These are phyloP conservation scores for Arachis monticola DNA, from an alignment of 331 rosid genomes.

Conservation along the genomic window DNA sequence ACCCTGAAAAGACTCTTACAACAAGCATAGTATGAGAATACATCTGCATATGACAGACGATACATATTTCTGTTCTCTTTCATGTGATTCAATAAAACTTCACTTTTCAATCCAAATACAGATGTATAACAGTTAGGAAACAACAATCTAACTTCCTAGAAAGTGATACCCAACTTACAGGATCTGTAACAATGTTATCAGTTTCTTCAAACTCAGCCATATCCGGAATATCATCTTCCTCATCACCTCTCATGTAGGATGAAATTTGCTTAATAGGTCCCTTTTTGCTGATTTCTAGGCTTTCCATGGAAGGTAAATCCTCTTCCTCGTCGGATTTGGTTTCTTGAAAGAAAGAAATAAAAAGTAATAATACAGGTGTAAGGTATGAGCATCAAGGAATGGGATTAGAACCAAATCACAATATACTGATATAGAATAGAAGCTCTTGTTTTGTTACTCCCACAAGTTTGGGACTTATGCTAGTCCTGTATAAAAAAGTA, in stretches of 20 bases:
- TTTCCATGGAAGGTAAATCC: slow-evolving; percentile 84
- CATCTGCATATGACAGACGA: not conserved
- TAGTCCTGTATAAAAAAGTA: too few species aligned
- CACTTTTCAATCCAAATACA: not conserved
- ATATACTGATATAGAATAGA: not conserved
- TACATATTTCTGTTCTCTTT: not conserved
- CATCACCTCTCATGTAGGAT: slow-evolving; percentile 68
- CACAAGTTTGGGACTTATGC: too few species aligned
- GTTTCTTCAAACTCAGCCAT: slow-evolving; percentile 82
- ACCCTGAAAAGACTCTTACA: not conserved
- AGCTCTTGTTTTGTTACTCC: too few species aligned
- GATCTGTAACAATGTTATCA: slow-evolving; percentile 75
- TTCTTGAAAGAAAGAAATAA: slow-evolving; percentile 46
- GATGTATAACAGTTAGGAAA: not conserved
- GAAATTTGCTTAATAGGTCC: slow-evolving; percentile 53
- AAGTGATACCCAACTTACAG: slow-evolving; percentile 57
- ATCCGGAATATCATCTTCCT: slow-evolving; percentile 93
- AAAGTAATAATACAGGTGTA: not conserved
- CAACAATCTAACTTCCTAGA: not conserved
- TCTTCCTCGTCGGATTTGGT: slow-evolving; percentile 75
- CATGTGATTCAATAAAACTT: slow-evolving; percentile 19
- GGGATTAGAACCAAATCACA: slow-evolving; percentile 5
- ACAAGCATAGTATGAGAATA: not conserved
- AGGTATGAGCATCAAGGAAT: slow-evolving; percentile 23
- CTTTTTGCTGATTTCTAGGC: slow-evolving; percentile 72